A percentile compares a stretch with the other conserved stretches of the same genome.
phyloP scores from a whole-genome alignment of 345 rosid species.

The Camelina sativa region DNA sequence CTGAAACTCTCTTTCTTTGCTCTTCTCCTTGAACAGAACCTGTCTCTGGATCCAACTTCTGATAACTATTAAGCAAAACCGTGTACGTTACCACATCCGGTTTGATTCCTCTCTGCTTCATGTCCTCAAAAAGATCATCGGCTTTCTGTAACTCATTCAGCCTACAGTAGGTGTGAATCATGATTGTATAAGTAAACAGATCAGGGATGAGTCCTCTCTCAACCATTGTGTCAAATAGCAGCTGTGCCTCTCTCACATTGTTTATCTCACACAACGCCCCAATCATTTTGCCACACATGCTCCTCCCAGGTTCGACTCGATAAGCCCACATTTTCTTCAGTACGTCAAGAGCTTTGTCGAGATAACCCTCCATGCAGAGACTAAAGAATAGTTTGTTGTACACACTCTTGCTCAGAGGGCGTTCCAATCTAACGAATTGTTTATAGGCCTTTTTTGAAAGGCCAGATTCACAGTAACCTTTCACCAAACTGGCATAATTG shows the following conservation, averaged over 20 bases:
- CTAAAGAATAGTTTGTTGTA: constrained; percentile 56
- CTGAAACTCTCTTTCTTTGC: constrained; percentile 35
- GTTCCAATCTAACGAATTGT: constrained; percentile 47
- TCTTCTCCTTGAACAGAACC: constrained; percentile 33
- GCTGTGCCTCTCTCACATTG: constrained; percentile 49
- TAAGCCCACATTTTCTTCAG: constrained; percentile 51
- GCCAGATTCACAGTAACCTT: constrained; percentile 63
- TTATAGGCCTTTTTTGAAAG: constrained; percentile 50
- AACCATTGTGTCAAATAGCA: constrained; percentile 47
- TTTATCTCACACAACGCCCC: constrained; percentile 51
- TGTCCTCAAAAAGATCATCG: constrained; percentile 50
- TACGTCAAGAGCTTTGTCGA: constrained; percentile 47
- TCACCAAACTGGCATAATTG: constrained; percentile 59
- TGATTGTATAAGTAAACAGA: constrained; percentile 59
- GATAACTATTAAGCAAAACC: constrained; percentile 57
- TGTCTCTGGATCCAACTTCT: constrained; percentile 38
- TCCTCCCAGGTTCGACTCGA: constrained; percentile 49
- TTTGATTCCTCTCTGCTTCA: constrained; percentile 63
- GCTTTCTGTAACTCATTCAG: constrained; percentile 51
- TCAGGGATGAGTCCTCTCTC: constrained; percentile 53
- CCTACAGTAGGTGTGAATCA: constrained; percentile 70
- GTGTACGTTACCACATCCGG: constrained; percentile 70
- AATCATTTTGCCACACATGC: constrained; percentile 58
- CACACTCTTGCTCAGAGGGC: constrained; percentile 44
- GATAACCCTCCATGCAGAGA: constrained; percentile 54